Percentiles rank a stretch among this genome's conserved stretches.
These are phyloP conservation scores for Fusarium armeniacum DNA, from an alignment of 2,329 filamentous ascomycete genomes.

Conservation along the genomic window DNA sequence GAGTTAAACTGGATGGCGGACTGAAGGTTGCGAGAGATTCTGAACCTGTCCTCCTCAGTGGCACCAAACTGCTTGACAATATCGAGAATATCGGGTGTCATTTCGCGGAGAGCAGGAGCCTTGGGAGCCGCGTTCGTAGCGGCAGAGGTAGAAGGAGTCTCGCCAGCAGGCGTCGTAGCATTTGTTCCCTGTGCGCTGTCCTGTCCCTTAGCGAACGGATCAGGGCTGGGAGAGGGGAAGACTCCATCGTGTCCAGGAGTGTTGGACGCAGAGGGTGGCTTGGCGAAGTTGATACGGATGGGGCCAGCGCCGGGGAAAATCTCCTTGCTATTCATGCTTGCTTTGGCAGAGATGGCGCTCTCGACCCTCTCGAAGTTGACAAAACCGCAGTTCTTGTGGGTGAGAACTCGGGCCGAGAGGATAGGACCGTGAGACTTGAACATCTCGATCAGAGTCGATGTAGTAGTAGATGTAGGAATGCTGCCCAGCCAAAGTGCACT, in stretches of 20 bases:
- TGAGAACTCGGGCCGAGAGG: constrained; percentile 90
- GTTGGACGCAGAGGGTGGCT: constrained; percentile 89
- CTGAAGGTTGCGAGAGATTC: constrained; percentile 81
- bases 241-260: constrained; percentile 90
- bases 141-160: constrained; percentile 54
- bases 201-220: constrained; percentile 77
- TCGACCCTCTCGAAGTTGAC: constrained; percentile 96
- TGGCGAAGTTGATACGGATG: constrained; percentile 96
- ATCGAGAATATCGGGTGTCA: constrained; percentile 84
- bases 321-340: constrained; percentile 92
- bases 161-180: constrained; percentile 52
- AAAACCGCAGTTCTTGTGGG: constrained; percentile 99
- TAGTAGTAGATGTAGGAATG: constrained; percentile 96
- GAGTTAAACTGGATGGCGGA: constrained; percentile 79
- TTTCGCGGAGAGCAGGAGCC: constrained; percentile 80
- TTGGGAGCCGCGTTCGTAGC: constrained; percentile 66
- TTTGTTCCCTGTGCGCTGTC: constrained; percentile 56
- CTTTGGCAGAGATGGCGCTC: constrained; percentile 90
- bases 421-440: constrained; percentile 95
- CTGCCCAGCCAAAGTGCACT: constrained; percentile 97
- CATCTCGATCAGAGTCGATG: constrained; percentile 93
- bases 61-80: constrained; percentile 94
- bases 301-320: constrained; percentile 97
- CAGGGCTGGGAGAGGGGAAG: constrained; percentile 92
- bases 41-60: constrained; percentile 79